Conservation (phyloP, 2,329 filamentous ascomycete genomes). For the Fusarium albidum region DNA sequence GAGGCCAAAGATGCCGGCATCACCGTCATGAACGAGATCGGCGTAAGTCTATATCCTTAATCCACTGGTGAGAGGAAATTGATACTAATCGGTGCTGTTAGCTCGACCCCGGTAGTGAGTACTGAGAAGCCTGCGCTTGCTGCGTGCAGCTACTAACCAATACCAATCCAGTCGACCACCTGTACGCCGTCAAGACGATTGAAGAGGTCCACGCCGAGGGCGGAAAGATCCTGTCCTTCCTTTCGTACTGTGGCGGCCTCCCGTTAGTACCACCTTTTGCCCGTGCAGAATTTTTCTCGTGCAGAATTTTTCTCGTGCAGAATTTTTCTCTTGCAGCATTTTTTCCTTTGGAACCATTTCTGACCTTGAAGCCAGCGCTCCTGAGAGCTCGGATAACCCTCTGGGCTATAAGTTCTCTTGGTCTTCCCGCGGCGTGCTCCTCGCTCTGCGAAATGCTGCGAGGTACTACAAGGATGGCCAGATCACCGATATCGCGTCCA, state of each 20-base stretch:
- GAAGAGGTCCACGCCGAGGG: slow-evolving; percentile 85
- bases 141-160: not conserved
- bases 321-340: too few relatives aligned
- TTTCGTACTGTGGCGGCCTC: slow-evolving; percentile 85
- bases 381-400: slow-evolving; percentile 84
- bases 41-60: slow-evolving; percentile 53
- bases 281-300: too few relatives aligned
- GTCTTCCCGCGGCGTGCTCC: slow-evolving; percentile 79
- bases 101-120: slow-evolving; percentile 36
- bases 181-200: slow-evolving; percentile 88
- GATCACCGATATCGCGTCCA: slow-evolving; percentile 66
- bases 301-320: not conserved
- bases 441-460: slow-evolving; percentile 87
- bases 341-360: not conserved
- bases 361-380: slow-evolving; percentile 34
- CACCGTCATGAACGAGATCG: slow-evolving; percentile 98
- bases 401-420: slow-evolving; percentile 77
- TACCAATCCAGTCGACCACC: slow-evolving; percentile 33
- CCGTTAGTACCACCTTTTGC: slow-evolving; percentile 48
- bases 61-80: not conserved
- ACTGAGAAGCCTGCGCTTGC: not conserved
- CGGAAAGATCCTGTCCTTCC: slow-evolving; percentile 84
- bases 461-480: slow-evolving; percentile 84
- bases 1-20: slow-evolving; percentile 89
- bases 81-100: not conserved